Evolutionary conservation across 148 eudicot species (phyloP), one percentile per base, ranked within the genome.

Genomic region (Hydrangea macrophylla): DNA sequence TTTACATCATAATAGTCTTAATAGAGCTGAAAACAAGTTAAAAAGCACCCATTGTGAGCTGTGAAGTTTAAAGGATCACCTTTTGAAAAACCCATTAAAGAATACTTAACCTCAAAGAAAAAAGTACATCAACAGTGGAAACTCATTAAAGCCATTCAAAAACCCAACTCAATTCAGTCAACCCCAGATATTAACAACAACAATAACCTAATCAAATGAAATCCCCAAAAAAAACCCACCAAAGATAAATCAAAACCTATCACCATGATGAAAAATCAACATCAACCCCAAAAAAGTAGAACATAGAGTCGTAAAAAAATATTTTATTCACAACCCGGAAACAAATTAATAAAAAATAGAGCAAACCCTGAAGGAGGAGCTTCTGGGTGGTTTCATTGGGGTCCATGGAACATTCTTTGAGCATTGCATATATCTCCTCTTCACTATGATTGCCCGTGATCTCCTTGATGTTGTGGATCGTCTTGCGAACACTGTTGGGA

Each of bases 391-490:
- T 78, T 31, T 82, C 85, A 31, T 82, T 67, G 51, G 82, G 80
- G 75, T 82, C 82, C 82, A 82, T 78, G n/a, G 64, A 65, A 58
- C 85, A 82, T 28, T 82, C 85, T 58, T 76, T 75, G 39, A 82
- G 85, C 82, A 79, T 79, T 53, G 72, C 73, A 73, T 75, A 79
- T 11, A 82, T 76, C 66, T 82, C 85, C 22, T 82, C 85, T 5
- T 82, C 85, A 56, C 67, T 65, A 67, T 82, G 85, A 44, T 62
- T 82, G 27, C 78, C 85, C 5, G 82, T 62, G 79, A 76, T 75
- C 82, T 78, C 85, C 71, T 79, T 78, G 3, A 82, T 78, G 69
- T 78, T 73, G 31, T 61, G 75, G 76, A 82, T 82, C 82, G 32
- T 62, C 50, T 73, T 69, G 60, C 64, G 64, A 10, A 67, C 64